Evolutionary conservation across 2,329 filamentous ascomycete species (phyloP).

Genomic region (Blastomyces gilchristii): DNA sequence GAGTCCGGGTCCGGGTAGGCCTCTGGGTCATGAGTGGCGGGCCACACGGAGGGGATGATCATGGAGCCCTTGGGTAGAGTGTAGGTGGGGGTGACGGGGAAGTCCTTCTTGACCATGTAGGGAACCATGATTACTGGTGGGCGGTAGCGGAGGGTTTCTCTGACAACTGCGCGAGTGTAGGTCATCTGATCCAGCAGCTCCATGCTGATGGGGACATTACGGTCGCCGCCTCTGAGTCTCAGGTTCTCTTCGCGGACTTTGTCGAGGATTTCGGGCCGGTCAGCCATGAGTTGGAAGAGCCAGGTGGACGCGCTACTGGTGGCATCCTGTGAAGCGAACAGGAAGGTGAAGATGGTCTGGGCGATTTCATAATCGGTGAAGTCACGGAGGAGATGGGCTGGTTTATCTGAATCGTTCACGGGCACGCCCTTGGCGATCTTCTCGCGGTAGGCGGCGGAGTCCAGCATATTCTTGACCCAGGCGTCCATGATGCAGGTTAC

Average conservation of each 20-base stretch:
- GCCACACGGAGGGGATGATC: slow-evolving; percentile 85
- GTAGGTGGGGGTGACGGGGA: slow-evolving; percentile 78
- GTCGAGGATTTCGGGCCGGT: slow-evolving; percentile 84
- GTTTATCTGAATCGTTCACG: slow-evolving; percentile 65
- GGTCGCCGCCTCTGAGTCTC: slow-evolving; percentile 62
- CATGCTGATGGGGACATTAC: slow-evolving; percentile 60
- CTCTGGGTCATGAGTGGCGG: slow-evolving; percentile 83
- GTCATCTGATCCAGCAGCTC: slow-evolving; percentile 80
- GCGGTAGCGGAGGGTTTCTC: slow-evolving; percentile 83
- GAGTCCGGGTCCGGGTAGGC: slow-evolving; percentile 81
- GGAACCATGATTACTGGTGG: slow-evolving; percentile 97
- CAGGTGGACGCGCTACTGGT: slow-evolving; percentile 89
- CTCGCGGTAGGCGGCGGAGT: slow-evolving; percentile 72
- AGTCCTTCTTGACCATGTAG: slow-evolving; percentile 87
- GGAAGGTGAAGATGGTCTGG: slow-evolving; percentile 88
- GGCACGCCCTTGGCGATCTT: slow-evolving; percentile 61
- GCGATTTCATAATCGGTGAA: slow-evolving; percentile 88
- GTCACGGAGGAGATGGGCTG: slow-evolving; percentile 66
- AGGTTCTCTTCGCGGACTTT: slow-evolving; percentile 88
- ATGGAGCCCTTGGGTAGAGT: slow-evolving; percentile 93
- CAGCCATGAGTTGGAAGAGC: slow-evolving; percentile 89
- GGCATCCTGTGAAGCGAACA: slow-evolving; percentile 95
- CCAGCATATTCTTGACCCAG: slow-evolving; percentile 82
- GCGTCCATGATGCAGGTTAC: slow-evolving; percentile 89
- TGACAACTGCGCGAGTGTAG: slow-evolving; percentile 86